These are phyloP conservation scores for Zalaria obscura DNA, from an alignment of 2,329 filamentous ascomycete genomes.

Conservation along the genomic window DNA sequence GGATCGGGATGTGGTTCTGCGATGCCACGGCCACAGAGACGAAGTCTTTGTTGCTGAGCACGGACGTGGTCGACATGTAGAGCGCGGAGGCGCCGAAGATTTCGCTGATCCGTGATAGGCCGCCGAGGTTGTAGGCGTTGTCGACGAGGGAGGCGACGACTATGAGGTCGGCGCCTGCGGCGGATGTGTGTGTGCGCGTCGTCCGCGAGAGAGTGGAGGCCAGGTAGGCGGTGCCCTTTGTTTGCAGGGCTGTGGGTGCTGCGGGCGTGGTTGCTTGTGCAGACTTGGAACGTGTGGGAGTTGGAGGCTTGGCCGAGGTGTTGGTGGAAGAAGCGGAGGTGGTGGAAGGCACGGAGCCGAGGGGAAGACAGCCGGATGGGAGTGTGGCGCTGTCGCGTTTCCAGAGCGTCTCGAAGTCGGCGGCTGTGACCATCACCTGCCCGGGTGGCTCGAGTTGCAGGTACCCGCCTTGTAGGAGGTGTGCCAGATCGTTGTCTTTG, in stretches of 20 bases:
- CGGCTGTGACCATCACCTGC: conserved; percentile 17
- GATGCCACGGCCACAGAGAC: conserved; percentile 33
- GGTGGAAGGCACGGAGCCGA: conserved; percentile 12
- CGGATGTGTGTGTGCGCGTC: conserved; percentile 6
- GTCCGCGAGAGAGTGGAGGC: conserved; percentile 13
- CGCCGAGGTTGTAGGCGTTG: conserved; percentile 36
- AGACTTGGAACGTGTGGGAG: conserved; percentile 5
- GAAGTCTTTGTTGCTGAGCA: conserved; percentile 33
- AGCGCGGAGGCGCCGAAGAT: conserved; percentile 35
- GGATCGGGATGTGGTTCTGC: conserved; percentile 34
- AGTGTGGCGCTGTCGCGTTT: conserved; percentile 10
- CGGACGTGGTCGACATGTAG: conserved; percentile 26
- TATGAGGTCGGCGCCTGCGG: conserved; percentile 25
- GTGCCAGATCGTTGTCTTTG: conserved; percentile 26
- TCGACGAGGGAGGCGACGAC: conserved; percentile 36
- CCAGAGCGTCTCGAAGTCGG: conserved; percentile 26
- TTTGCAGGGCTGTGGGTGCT: conserved; percentile 28
- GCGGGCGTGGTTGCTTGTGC: conserved; percentile 5
- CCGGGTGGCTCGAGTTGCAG: conserved; percentile 28
- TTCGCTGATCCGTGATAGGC: conserved; percentile 35
- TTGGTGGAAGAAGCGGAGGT: not conserved
- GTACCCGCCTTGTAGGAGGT: conserved; percentile 32
- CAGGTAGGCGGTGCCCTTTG: conserved; percentile 34
- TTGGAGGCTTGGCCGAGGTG: not conserved
- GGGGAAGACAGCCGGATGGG: conserved; percentile 16